Base-by-base conservation (phyloP, 208 protist species). In the Strigomonas culicis region DNA sequence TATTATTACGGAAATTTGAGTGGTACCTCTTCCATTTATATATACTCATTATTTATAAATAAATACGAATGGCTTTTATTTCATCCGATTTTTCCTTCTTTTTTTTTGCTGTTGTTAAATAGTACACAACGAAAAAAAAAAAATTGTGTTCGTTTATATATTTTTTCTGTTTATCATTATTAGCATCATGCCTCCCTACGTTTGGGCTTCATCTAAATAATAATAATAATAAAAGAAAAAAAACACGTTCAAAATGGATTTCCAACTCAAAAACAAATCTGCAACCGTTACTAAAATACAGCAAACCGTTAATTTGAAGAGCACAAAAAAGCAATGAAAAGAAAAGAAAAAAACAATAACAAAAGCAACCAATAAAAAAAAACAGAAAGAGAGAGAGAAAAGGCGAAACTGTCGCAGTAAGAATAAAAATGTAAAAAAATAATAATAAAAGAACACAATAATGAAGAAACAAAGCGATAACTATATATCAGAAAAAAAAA, bases 321-420 rank as follows among this genome's bases (percentile, higher is more conserved):
- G 49, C 8, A 19, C 6, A 53, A 53, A 19, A 53, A 53, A 53
- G 25, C 49, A 53, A 53, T 4, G 49, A 53, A 53, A 53, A 53
- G 17, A 53, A 6, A 53, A 19, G 6, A 28, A 19, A 53, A 53
- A 22, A 53, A 53, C n/a, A 53, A 28, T 53, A 30, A 30, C 8
- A 28, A 53, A 53, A 30, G 25, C 49, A 53, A 17, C 6, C 7
- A 53, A 17, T 6, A 53, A 17, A 62, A 24, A 61, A 58, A 63
- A 41, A 27, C 21, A 70, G 30, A 63, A 57, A 63, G 43, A 28
- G 56, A 69, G 21, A 56, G 13, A 21, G 32, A 36, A 25, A 49
- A 19, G 2, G 31, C 36, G 1, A 68, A 7, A 50, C 32, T 44
- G 43, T 52, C 10, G 19, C 8, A 28, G 17, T 24, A 7, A 36